Percentiles rank a stretch among this genome's conserved stretches.
phyloP scores from a whole-genome alignment of 2,329 filamentous ascomycete species.

The Penicillium crustosum region DNA sequence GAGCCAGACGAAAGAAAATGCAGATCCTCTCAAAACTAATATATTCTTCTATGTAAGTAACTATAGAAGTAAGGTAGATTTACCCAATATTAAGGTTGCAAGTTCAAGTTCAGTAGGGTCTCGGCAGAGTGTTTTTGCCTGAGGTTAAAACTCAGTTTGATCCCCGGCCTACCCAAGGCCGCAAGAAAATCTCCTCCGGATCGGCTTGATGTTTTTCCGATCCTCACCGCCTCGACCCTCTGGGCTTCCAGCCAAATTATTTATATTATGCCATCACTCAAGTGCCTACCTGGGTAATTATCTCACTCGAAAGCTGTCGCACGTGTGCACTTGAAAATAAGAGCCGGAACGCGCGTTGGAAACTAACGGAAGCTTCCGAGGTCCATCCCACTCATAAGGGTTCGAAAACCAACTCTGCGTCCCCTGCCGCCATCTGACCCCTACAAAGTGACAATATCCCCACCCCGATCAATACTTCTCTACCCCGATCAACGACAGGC shows the following conservation, averaged over 20 bases:
- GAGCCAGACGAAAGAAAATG: too few species aligned
- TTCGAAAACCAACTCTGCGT: slow-evolving; percentile 32
- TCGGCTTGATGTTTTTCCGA: neutral
- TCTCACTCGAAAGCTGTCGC: neutral
- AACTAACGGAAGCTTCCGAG: neutral
- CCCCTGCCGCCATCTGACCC: slow-evolving; percentile 35
- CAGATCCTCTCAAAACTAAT: neutral
- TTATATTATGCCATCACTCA: neutral
- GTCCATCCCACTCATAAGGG: slow-evolving; percentile 28
- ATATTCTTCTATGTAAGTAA: neutral
- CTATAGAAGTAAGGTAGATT: neutral
- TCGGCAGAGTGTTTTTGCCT: neutral
- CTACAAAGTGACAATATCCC: slow-evolving; percentile 41
- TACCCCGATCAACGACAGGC: slow-evolving; percentile 15
- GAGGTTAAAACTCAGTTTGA: too few species aligned
- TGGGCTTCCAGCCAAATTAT: neutral
- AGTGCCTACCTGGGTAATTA: neutral
- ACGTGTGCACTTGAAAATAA: neutral
- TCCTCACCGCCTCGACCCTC: neutral
- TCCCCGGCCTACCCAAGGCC: too few species aligned
- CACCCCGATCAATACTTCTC: slow-evolving; percentile 14
- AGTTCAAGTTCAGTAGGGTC: neutral
- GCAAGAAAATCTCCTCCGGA: neutral
- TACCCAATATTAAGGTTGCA: neutral
- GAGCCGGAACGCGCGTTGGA: neutral